Base-by-base conservation (phyloP, 1,284 basidiomycete genomes). In the Xerocomus minutiporus region DNA sequence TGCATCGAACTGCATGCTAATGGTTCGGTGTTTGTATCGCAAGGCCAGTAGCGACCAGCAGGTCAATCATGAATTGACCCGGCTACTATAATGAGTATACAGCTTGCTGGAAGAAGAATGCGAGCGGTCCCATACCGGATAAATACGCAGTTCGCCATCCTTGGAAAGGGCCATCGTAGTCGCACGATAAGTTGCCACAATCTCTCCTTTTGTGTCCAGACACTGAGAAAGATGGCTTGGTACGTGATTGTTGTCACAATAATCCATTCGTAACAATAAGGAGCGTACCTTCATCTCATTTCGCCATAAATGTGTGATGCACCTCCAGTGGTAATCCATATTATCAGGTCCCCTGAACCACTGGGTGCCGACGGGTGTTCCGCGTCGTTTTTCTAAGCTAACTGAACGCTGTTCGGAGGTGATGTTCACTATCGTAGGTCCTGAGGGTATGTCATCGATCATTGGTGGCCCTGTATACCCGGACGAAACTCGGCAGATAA, bases 171-270 rank as follows among this genome's bases (percentile, higher is more conserved):
- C 62, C 51, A 68, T 52, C 6, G 58, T 34, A 15, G 59, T 66
- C 11, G 50, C 43, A 45, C 63, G 66, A 48, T 69, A 69, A 25
- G 57, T 66, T n/a, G 64, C 66, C 32, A 69, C 47, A 43, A 67
- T 38, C 8, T 51, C 51, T 9, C 58, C 59, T 8, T 56, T 53
- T 11, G 43, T 13, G 20, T 62, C 48, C 44, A 62, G 26, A 40
- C 61, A 67, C 63, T 67, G 23, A 28, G 40, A 23, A 34, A 28
- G 11, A 26, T 2, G 23, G 8, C 5, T 15, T 17, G 11, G 26
- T 26, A n/a, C 15, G 26, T 23, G 42, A 28, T 23, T 26, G 20
- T 20, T 12, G 6, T 17, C 38, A 25, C 8, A 8, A 9, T 2
- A 2, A 36, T 28, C 44, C 11, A 23, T 25, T 20, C 17, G 5